These are phyloP conservation scores for Torrubiellomyces zombiae DNA, from an alignment of 2,329 filamentous ascomycete species.

Conservation along the genomic window DNA sequence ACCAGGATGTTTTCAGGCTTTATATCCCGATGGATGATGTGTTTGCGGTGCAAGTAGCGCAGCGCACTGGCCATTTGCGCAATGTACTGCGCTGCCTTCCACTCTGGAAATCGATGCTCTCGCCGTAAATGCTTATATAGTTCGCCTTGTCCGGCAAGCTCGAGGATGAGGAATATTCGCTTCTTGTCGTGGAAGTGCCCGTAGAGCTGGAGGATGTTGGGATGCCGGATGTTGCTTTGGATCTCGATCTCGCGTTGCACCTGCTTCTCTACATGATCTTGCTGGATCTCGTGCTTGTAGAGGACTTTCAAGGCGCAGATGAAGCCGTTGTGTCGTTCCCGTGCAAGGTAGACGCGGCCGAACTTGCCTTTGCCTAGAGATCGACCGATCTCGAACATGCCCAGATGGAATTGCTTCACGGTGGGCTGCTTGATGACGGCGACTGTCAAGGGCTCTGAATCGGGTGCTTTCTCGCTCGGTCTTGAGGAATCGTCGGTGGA, in stretches of 20 bases:
- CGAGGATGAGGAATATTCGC: constrained; percentile 55
- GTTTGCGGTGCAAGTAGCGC: constrained; percentile 14
- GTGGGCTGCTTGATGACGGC: constrained; percentile 2
- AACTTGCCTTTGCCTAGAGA: constrained; percentile 60
- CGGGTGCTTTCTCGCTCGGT: too few relatives aligned
- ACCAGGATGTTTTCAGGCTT: constrained; percentile 20
- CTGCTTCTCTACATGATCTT: constrained; percentile 52
- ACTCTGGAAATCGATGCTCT: constrained; percentile 50
- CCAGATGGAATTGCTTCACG: constrained; percentile 12
- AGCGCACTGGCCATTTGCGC: constrained; percentile 46
- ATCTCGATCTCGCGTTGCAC: constrained; percentile 59
- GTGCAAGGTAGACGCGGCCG: constrained; percentile 54
- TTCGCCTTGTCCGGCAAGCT: constrained; percentile 49
- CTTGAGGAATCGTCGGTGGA: too few relatives aligned
- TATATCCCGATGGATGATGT: constrained; percentile 17
- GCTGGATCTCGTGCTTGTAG: constrained; percentile 53
- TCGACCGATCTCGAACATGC: constrained; percentile 63
- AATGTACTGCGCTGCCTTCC: constrained; percentile 53
- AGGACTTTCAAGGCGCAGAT: constrained; percentile 58
- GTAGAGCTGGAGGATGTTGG: constrained; percentile 45
- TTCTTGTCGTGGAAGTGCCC: constrained; percentile 59
- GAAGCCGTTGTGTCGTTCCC: constrained; percentile 48
- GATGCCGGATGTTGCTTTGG: constrained; percentile 54
- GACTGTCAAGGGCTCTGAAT: too few relatives aligned
- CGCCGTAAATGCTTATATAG: constrained; percentile 55